Conservation (phyloP, 306 rosid species). For the Trichosanthes cucumerina region DNA sequence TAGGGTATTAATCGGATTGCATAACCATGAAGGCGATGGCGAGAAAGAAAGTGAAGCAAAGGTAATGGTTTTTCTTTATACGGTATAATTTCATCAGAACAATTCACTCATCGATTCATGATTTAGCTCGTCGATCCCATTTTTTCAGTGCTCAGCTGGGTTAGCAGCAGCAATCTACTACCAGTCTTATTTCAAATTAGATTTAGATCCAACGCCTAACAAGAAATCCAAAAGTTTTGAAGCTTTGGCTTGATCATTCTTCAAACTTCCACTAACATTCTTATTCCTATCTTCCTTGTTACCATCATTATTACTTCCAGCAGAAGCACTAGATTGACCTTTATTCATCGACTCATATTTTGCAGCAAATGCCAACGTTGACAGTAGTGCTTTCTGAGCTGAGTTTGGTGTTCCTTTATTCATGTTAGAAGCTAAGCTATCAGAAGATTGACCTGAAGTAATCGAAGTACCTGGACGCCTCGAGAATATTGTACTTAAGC, state of each 20-base stretch:
- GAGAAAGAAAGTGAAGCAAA: neutral
- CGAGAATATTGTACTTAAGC: constrained; percentile 20
- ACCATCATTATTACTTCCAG: neutral
- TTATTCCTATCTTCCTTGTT: constrained; percentile 13
- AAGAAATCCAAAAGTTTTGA: constrained; percentile 22
- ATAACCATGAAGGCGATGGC: neutral
- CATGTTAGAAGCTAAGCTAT: constrained; percentile 24
- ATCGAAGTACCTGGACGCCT: constrained; percentile 21
- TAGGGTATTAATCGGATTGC: neutral
- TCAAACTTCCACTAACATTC: constrained; percentile 11
- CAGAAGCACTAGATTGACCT: constrained; percentile 15
- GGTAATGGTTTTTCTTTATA: neutral
- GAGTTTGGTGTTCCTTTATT: constrained; percentile 32
- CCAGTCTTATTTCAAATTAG: constrained; percentile 6
- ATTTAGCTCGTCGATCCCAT: neutral
- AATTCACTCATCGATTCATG: neutral
- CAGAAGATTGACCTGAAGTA: constrained; percentile 32
- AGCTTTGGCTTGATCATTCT: constrained; percentile 18
- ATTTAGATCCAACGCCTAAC: constrained; percentile 11
- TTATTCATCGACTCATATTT: constrained; percentile 42
- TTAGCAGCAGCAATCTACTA: neutral
- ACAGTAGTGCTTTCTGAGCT: constrained; percentile 44
- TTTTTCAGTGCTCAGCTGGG: neutral
- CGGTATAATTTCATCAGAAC: neutral
- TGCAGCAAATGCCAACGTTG: constrained; percentile 67